Base-by-base conservation (phyloP, 768 basidiomycete species). In the Trametes meyenii region DNA sequence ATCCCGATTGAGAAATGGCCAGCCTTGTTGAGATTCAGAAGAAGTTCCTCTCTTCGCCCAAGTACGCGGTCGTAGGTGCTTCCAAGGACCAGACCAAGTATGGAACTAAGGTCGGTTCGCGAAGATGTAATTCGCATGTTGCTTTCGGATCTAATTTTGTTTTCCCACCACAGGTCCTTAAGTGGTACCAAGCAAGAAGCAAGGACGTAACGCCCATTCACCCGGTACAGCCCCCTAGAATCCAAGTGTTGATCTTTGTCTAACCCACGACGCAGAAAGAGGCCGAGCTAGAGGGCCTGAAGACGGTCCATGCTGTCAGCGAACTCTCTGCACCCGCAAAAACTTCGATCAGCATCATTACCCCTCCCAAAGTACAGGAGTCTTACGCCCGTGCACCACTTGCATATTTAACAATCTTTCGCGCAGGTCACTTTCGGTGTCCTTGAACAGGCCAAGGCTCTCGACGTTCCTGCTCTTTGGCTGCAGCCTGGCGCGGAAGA, bases 401-500 rank as follows among this genome's bases (percentile, higher is more conserved):
- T 43, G 39, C 21, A 10, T 26, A 29, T 16, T 39, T 14, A 26
- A 17, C 54, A 14, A 5, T n/a, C 19, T 17, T 19, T n/a, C 11
- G 43, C 14, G 8, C 65, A 93, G 90, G 76, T 94, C 43, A 94
- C 92, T 11, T 81, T 92, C 48, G 77, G 76, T 23, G 65, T 92
- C 55, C 74, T 94, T 67, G 76, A 87, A 70, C 79, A 85, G 60
- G 89, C 87, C 8, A 86, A 87, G 71, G 79, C 80, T n/a, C 81
- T 85, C n/a, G 73, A 74, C n/a, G 73, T 92, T n/a, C 88, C 87
- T 5, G 81, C 86, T 3, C 79, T 94, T 45, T 96, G 94, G 94
- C 82, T 96, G 33, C 94, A 96, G 72, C 94, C 94, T 7, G 93
- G 93, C 21, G 91, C 93, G 7, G 86, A 89, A 65, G 87, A 92